Evolutionary conservation across 352 stramenopile genomes (phyloP), one percentile per base, ranked within the genome.

Genomic region (Globisporangium parvum): DNA sequence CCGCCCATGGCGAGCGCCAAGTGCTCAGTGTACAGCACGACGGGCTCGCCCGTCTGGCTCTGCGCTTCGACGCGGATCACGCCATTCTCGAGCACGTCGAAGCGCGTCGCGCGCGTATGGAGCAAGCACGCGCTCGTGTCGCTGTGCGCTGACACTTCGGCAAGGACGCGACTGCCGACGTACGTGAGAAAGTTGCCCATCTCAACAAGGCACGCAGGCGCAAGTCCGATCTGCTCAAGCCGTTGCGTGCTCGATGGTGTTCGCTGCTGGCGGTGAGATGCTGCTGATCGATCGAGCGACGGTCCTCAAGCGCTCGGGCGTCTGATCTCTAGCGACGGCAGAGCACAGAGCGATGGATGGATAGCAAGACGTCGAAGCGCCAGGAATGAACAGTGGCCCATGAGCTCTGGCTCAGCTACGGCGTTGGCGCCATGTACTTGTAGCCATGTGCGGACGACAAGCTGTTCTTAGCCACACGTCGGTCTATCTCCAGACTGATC

Each of bases 1-100:
- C 84, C 86, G 37, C 86, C 84, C 57, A 71, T 91, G 0, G 82
- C 77, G 31, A 95, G 49, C 14, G 85, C 70, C 11, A 95, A 60
- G 37, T 91, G 70, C 44, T 92, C 73, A 0, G 82, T 62, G 45
- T 80, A 57, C 26, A 93, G 28, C 21, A 75, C 61, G n/a, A 78
- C 42, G 0, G 56, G 67, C 11, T 70, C 65, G n/a, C 53, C 66
- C 23, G 51, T 20, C 5, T 0, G 64, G 18, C 58, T 53, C 20
- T 60, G 59, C 41, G 74, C 66, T 39, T 87, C 66, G 6, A 91
- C 65, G 5, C 71, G 75, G 52, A 83, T 74, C 15, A 83, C 53
- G 0, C 80, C 76, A 54, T 64, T 74, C 21, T 72, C 63, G 2
- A 84, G 47, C 47, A 77, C 63, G n/a, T 83, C 57, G 20, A 80